These are phyloP conservation scores for Neostapfia colusana DNA, from an alignment of 176 grass and related monocot species.

Conservation along the genomic window DNA sequence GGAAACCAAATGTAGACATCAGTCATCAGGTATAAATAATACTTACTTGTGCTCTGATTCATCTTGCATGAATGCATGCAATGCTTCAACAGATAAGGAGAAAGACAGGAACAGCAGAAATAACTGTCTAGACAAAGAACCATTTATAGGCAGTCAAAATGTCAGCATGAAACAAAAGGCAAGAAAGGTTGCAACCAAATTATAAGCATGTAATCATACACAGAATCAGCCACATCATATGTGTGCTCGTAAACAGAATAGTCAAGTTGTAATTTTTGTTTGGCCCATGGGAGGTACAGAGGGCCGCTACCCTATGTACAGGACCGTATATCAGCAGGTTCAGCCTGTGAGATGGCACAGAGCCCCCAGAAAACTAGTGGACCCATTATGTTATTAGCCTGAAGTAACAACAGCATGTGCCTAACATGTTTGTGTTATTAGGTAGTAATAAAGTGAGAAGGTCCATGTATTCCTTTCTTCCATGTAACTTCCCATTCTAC, in stretches of 20 bases:
- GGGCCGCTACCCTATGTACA: not conserved
- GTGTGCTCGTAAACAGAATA: not conserved
- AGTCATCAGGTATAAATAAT: not conserved
- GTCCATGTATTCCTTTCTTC: too few relatives aligned
- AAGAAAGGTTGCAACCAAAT: not conserved
- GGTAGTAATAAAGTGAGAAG: too few relatives aligned
- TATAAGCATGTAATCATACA: not conserved
- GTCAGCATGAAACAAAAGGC: not conserved
- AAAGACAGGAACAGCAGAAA: constrained; percentile 97
- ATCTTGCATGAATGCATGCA: constrained; percentile 98
- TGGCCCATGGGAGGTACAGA: not conserved
- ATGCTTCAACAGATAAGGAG: constrained; percentile 90
- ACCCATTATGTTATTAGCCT: too few relatives aligned
- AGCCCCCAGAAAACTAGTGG: too few relatives aligned
- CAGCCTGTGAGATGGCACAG: too few relatives aligned
- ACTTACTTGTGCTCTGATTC: constrained; percentile 99
- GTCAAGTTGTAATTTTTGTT: not conserved
- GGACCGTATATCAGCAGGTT: too few relatives aligned
- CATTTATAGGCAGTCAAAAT: constrained; percentile 35
- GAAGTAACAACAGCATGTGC: too few relatives aligned
- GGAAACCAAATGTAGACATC: not conserved
- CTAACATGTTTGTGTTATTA: too few relatives aligned
- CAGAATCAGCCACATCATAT: not conserved
- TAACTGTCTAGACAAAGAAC: constrained; percentile 87
- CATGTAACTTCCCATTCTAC: too few relatives aligned